Percentiles rank a stretch among this genome's conserved stretches.
These are phyloP conservation scores for Sordaria brevicollis DNA, from an alignment of 495 filamentous ascomycete genomes.

Conservation along the genomic window DNA sequence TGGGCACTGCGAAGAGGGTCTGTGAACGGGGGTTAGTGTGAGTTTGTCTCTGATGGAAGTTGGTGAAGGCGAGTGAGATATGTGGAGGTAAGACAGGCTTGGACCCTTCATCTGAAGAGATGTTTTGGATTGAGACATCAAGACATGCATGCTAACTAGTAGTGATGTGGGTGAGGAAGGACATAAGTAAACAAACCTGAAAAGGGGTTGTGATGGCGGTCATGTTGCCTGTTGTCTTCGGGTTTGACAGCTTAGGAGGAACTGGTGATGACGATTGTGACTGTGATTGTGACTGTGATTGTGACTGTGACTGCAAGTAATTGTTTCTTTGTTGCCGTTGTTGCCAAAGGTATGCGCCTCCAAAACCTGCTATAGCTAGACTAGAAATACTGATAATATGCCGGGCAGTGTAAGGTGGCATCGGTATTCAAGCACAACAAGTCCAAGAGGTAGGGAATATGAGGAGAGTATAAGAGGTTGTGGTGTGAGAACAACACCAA, in stretches of 20 bases:
- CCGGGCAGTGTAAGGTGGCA: neutral
- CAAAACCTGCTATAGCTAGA: constrained; percentile 9
- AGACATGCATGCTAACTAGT: neutral
- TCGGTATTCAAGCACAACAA: neutral
- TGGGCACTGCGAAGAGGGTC: constrained; percentile 90
- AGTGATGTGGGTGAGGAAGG: neutral
- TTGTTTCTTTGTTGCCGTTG: neutral
- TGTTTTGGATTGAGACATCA: neutral
- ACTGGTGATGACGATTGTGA: neutral
- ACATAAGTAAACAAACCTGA: constrained; percentile 27
- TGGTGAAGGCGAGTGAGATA: neutral
- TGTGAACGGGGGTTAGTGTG: constrained; percentile 25
- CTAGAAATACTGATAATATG: constrained; percentile 10
- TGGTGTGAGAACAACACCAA: neutral
- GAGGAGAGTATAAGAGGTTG: neutral
- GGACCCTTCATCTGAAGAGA: neutral
- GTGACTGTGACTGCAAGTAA: neutral
- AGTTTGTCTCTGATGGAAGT: neutral
- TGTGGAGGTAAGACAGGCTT: neutral
- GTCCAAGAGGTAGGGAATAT: neutral
- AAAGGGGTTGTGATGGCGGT: constrained; percentile 30
- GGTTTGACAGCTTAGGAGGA: neutral
- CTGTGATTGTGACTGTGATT: neutral
- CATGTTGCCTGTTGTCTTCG: constrained; percentile 11
- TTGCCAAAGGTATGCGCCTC: constrained; percentile 11